These are phyloP conservation scores for Globisporangium lucens DNA, from an alignment of 352 stramenopile species.

Conservation along the genomic window DNA sequence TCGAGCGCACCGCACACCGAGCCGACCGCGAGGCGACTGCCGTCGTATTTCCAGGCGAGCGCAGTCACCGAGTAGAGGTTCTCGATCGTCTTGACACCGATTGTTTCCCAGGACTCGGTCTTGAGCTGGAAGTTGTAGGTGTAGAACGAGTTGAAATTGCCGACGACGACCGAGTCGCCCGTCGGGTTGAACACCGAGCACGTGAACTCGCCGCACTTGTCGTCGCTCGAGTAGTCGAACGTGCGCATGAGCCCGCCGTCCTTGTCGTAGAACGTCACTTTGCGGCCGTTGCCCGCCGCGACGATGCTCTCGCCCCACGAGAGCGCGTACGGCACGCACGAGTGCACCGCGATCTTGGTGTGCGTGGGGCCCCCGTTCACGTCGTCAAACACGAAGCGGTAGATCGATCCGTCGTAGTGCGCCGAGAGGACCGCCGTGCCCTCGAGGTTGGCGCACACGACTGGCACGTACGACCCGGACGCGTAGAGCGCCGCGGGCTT, in stretches of 20 bases:
- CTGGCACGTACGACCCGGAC: constrained; percentile 78
- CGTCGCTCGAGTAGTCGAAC: constrained; percentile 90
- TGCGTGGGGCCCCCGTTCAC: constrained; percentile 72
- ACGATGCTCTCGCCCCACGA: constrained; percentile 90
- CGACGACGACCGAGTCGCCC: constrained; percentile 89
- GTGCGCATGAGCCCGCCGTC: constrained; percentile 78
- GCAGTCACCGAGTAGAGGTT: constrained; percentile 93
- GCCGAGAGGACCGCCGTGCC: constrained; percentile 87
- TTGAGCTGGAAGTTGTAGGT: constrained; percentile 87
- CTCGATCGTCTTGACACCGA: constrained; percentile 82
- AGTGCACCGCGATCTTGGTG: constrained; percentile 86
- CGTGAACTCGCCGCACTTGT: constrained; percentile 82
- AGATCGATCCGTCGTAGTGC: constrained; percentile 92
- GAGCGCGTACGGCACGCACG: constrained; percentile 88
- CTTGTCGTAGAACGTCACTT: constrained; percentile 91
- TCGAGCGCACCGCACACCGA: constrained; percentile 90
- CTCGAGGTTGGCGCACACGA: constrained; percentile 84
- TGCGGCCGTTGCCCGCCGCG: constrained; percentile 88
- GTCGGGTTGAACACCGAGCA: constrained; percentile 86
- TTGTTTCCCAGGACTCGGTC: constrained; percentile 81
- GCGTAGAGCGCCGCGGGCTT: constrained; percentile 90
- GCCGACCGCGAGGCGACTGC: constrained; percentile 85
- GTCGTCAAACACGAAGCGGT: constrained; percentile 91
- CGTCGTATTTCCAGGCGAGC: constrained; percentile 90
- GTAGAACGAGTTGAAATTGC: constrained; percentile 94